Evolutionary conservation across 129 eudicot genomes (phyloP).

Genomic region (Ambrosia trifida): DNA sequence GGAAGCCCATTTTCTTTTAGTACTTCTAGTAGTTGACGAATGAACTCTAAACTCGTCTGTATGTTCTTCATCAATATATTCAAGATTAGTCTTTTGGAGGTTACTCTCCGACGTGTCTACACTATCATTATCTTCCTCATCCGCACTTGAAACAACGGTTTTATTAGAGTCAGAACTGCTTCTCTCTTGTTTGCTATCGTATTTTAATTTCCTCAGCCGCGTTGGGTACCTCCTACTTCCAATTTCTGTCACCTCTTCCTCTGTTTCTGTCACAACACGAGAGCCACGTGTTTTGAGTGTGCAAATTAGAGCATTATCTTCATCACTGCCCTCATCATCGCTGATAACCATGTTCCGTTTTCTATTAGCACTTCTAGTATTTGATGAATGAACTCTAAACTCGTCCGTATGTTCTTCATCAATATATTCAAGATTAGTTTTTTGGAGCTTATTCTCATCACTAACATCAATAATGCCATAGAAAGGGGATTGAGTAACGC

Average conservation of each 20-base stretch:
- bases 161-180: slow-evolving; percentile 9
- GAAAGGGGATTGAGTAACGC: slow-evolving; percentile 29
- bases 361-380: slow-evolving; percentile 34
- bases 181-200: slow-evolving; percentile 16
- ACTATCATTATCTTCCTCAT: slow-evolving; percentile 34
- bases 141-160: slow-evolving; percentile 25
- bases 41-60: slow-evolving; percentile 13
- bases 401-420: slow-evolving; percentile 30
- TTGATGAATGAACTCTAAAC: slow-evolving; percentile 14
- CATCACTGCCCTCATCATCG: slow-evolving; percentile 44
- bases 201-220: slow-evolving; percentile 34
- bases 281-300: slow-evolving; percentile 31
- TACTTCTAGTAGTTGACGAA: slow-evolving; percentile 17
- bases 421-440: slow-evolving; percentile 9
- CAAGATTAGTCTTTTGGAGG: not conserved
- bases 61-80: slow-evolving; percentile 34
- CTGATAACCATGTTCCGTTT: slow-evolving; percentile 37
- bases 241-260: slow-evolving; percentile 18
- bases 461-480: slow-evolving; percentile 35
- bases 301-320: slow-evolving; percentile 50
- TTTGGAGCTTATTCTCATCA: slow-evolving; percentile 36
- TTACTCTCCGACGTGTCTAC: slow-evolving; percentile 39
- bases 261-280: not conserved
- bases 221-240: slow-evolving; percentile 26
- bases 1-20: too few relatives aligned